These are phyloP conservation scores for Suillus clintonianus DNA, from an alignment of 768 basidiomycete species.

Conservation along the genomic window DNA sequence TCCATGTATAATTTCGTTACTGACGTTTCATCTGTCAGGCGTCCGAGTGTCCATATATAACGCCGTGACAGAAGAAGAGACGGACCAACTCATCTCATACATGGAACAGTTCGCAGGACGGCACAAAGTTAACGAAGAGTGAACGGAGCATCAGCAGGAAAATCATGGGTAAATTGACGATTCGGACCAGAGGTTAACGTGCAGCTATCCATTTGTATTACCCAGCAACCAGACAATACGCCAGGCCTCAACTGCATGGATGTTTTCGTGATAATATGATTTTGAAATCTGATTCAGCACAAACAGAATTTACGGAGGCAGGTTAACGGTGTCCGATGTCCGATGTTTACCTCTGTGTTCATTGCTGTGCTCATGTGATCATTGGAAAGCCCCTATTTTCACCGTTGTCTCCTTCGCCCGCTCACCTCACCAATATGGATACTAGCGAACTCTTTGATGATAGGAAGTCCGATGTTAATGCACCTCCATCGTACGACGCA, in stretches of 20 bases:
- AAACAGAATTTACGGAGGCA: too few species aligned
- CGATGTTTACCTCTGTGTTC: neutral
- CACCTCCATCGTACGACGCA: neutral
- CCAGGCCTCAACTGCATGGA: constrained; percentile 1
- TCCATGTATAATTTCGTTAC: neutral
- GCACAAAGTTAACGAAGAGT: neutral
- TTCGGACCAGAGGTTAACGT: neutral
- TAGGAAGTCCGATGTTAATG: neutral
- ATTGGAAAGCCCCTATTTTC: neutral
- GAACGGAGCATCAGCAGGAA: neutral
- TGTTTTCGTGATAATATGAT: neutral
- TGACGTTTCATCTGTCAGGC: constrained; percentile 39
- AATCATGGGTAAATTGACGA: neutral
- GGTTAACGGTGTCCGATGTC: too few species aligned
- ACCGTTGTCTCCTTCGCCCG: neutral
- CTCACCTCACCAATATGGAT: neutral
- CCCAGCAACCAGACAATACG: neutral
- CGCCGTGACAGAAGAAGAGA: constrained; percentile 76
- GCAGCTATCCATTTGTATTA: neutral
- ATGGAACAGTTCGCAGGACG: constrained; percentile 53
- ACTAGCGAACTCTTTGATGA: neutral
- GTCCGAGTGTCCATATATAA: constrained; percentile 89
- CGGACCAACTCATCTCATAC: constrained; percentile 59
- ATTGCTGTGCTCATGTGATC: neutral
- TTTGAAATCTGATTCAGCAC: neutral